These are phyloP conservation scores for Clavispora santaluciae DNA, from an alignment of 805 yeast species.

Conservation along the genomic window DNA sequence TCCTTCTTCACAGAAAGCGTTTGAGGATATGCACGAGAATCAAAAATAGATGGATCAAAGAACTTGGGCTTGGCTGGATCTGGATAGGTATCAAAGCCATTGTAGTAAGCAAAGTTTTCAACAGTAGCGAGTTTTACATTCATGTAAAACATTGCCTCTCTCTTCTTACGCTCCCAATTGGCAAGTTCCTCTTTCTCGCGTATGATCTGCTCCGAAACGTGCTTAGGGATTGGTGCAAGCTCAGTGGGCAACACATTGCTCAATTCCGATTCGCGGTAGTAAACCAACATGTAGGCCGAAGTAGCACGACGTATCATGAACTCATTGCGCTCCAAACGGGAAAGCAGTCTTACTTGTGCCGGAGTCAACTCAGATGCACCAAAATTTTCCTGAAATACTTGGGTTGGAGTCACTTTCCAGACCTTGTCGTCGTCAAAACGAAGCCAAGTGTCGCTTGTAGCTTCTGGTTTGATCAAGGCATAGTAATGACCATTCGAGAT, in stretches of 20 bases:
- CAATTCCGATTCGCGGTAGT: constrained; percentile 62
- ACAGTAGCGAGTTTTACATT: constrained; percentile 54
- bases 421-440: constrained; percentile 95
- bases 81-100: constrained; percentile 75
- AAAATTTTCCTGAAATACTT: constrained; percentile 88
- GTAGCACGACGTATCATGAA: constrained; percentile 73
- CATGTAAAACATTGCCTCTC: constrained; percentile 49
- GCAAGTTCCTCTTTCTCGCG: constrained; percentile 58
- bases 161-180: constrained; percentile 52
- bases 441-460: constrained; percentile 65
- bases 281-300: constrained; percentile 96
- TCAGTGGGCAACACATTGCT: constrained; percentile 57
- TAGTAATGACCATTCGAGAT: constrained; percentile 95
- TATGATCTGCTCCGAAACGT: constrained; percentile 61
- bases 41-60: constrained; percentile 48
- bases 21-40: constrained; percentile 44
- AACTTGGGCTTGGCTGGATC: constrained; percentile 45
- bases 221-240: constrained; percentile 45
- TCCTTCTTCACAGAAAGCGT: constrained; percentile 52
- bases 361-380: constrained; percentile 67
- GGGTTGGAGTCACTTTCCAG: constrained; percentile 75
- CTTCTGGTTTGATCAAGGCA: constrained; percentile 81
- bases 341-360: constrained; percentile 44
- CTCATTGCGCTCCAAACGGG: constrained; percentile 58
- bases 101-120: constrained; percentile 50